Percentiles rank a stretch among this genome's conserved stretches.
Conservation (phyloP, 768 basidiomycete species). For the Heimioporus sp. region DNA sequence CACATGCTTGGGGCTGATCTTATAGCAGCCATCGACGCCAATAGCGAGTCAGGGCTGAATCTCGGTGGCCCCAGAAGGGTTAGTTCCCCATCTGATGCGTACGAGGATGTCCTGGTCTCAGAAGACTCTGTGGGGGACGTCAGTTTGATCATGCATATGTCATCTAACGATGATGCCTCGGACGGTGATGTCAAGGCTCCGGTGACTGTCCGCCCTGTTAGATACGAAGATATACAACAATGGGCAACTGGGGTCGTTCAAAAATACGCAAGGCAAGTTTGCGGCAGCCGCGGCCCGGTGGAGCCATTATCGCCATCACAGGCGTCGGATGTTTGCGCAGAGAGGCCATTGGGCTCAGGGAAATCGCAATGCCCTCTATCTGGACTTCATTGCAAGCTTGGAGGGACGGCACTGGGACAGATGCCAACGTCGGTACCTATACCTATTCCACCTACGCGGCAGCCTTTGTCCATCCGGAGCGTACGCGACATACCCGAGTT, state of each 20-base stretch:
- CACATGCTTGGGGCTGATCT: slow-evolving; percentile 26
- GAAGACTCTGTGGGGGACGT: slow-evolving; percentile 18
- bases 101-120: slow-evolving; percentile 9
- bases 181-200: slow-evolving; percentile 6
- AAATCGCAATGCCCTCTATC: slow-evolving; percentile 23
- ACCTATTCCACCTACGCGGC: neutral
- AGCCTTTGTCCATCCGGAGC: slow-evolving; percentile 5
- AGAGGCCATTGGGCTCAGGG: slow-evolving; percentile 21
- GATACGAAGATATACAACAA: slow-evolving; percentile 23
- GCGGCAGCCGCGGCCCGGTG: slow-evolving; percentile 2
- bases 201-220: slow-evolving; percentile 13
- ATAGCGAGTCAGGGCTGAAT: slow-evolving; percentile 23
- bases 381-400: slow-evolving; percentile 24
- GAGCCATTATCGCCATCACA: slow-evolving; percentile 26
- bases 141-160: slow-evolving; percentile 21
- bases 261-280: slow-evolving; percentile 19
- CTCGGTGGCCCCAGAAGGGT: neutral
- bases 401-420: neutral
- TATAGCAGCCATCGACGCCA: slow-evolving; percentile 26
- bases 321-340: slow-evolving; percentile 25
- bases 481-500: slow-evolving; percentile 24
- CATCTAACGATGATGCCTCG: slow-evolving; percentile 10
- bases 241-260: slow-evolving; percentile 27
- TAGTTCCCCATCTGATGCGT: neutral
- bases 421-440: neutral